A percentile compares a stretch with the other conserved stretches of the same genome.
Conservation (phyloP, 1,284 basidiomycete genomes). For the Singerocomus inundabilis region DNA sequence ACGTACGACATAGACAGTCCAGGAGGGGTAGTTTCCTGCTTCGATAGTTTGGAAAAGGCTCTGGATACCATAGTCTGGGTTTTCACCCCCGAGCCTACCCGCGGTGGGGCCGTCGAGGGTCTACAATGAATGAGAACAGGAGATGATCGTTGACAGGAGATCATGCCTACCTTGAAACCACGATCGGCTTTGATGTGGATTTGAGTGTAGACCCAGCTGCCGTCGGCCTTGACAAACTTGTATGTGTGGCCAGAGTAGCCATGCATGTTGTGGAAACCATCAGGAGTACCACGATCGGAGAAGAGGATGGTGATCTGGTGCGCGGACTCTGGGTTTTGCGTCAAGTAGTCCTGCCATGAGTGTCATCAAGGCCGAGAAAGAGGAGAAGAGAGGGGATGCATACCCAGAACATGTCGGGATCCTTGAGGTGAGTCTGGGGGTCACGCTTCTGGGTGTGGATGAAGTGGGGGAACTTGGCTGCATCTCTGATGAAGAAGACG, state of each 20-base stretch:
- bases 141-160: not conserved
- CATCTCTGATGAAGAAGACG: conserved; percentile 85
- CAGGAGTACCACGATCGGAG: conserved; percentile 89
- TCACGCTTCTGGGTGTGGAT: conserved; percentile 95
- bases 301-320: conserved; percentile 91
- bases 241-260: conserved; percentile 93
- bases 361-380: not conserved
- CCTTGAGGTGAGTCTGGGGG: conserved; percentile 86
- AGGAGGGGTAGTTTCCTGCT: conserved; percentile 70
- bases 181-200: conserved; percentile 76
- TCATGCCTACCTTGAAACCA: conserved; percentile 63
- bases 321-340: conserved; percentile 88
- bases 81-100: conserved; percentile 59
- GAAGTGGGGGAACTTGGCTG: conserved; percentile 87
- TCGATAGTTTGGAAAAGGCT: conserved; percentile 81
- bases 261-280: conserved; percentile 81
- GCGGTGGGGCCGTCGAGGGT: conserved; percentile 63
- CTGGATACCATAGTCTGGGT: conserved; percentile 82
- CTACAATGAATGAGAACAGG: conserved; percentile 31
- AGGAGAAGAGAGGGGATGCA: conserved; percentile 6
- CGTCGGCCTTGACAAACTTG: conserved; percentile 84
- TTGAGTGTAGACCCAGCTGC: conserved; percentile 81
- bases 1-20: conserved; percentile 74
- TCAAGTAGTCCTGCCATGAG: conserved; percentile 74
- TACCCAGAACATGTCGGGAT: conserved; percentile 80